Conservation (phyloP, 805 yeast genomes). For the Saccharomycopsis oosterbeekiorum region DNA sequence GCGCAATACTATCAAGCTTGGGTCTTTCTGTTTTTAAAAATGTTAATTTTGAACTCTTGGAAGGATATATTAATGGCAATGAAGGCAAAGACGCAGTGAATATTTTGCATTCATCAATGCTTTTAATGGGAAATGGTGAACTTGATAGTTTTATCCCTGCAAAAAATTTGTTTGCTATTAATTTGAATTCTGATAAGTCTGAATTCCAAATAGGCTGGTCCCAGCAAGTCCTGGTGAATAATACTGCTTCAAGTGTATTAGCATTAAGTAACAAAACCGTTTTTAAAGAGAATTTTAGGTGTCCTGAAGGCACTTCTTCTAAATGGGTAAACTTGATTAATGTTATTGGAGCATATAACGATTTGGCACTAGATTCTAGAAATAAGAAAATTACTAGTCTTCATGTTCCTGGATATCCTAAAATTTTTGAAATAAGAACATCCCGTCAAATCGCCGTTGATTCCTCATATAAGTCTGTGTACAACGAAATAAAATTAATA, state of each 20-base stretch:
- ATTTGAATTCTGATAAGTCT: background rate
- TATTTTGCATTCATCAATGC: constrained; percentile 14
- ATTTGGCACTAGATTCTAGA: background rate
- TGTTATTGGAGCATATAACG: background rate
- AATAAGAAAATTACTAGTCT: background rate
- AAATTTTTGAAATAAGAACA: background rate
- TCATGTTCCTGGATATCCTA: background rate
- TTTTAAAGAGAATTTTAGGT: background rate
- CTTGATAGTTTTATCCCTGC: constrained; percentile 14
- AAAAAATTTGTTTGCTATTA: constrained; percentile 12
- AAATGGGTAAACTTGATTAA: background rate
- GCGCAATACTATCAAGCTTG: constrained; percentile 39
- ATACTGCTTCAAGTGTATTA: background rate
- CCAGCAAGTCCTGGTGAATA: background rate
- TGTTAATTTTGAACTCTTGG: constrained; percentile 22
- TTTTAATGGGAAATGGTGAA: constrained; percentile 10
- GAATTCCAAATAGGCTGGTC: background rate
- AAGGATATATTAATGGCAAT: background rate
- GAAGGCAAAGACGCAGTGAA: background rate
- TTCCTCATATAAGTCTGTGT: background rate
- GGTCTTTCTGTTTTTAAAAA: constrained; percentile 40
- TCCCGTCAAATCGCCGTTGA: background rate
- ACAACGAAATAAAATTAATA: background rate
- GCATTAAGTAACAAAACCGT: background rate
- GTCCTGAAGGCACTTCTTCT: background rate